These are phyloP conservation scores for Rugonectria rugulosa DNA, from an alignment of 2,329 filamentous ascomycete species.

Conservation along the genomic window DNA sequence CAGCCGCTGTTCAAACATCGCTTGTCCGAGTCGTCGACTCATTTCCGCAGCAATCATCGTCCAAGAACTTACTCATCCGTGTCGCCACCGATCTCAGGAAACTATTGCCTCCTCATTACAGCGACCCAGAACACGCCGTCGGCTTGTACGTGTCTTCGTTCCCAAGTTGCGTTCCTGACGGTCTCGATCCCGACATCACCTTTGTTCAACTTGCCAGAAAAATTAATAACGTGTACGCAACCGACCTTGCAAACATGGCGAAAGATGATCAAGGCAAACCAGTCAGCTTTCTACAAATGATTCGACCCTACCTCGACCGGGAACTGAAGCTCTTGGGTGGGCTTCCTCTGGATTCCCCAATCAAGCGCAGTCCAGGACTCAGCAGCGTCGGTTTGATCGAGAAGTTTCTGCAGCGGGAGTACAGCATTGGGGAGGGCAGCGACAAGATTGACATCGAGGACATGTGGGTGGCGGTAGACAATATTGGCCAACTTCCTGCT, in stretches of 20 bases:
- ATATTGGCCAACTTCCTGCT: neutral
- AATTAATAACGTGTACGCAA: neutral
- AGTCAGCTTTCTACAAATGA: slow-evolving; percentile 5
- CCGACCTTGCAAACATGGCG: neutral
- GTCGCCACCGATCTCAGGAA: slow-evolving; percentile 1
- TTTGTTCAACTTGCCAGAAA: neutral
- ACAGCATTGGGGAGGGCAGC: neutral
- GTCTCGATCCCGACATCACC: neutral
- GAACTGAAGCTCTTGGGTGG: neutral
- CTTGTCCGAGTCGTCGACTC: neutral
- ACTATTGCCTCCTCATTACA: neutral
- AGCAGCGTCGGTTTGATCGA: slow-evolving; percentile 4
- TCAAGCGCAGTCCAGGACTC: neutral
- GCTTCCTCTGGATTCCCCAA: neutral
- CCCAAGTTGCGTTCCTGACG: neutral
- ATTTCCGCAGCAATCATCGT: neutral
- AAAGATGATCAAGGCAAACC: slow-evolving; percentile 2
- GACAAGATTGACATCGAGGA: slow-evolving; percentile 1
- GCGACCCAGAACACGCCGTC: neutral
- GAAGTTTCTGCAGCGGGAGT: neutral
- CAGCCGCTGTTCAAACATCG: neutral
- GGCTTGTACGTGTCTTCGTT: neutral
- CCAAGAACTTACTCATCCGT: neutral
- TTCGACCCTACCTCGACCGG: neutral
- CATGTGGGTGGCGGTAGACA: slow-evolving; percentile 1